Evolutionary conservation across 2,329 filamentous ascomycete genomes (phyloP).

Genomic region (Neopestalotiopsis sp.): DNA sequence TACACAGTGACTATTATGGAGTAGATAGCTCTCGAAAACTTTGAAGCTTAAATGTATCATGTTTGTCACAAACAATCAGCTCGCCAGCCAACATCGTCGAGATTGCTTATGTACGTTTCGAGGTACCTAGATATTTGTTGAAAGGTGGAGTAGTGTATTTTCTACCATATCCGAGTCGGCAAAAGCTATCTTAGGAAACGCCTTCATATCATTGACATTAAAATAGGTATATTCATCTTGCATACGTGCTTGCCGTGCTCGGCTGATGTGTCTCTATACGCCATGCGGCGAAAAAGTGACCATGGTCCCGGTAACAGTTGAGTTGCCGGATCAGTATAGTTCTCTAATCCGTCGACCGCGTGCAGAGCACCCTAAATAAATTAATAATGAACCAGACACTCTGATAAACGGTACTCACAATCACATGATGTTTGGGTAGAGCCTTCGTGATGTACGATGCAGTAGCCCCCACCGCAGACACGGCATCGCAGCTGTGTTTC

Average conservation of each 20-base stretch:
- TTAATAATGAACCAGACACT: slow-evolving; percentile 14
- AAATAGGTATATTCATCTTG: not conserved
- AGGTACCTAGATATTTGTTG: not conserved
- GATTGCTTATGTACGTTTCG: not conserved
- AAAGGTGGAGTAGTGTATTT: not conserved
- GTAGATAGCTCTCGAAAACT: too few relatives aligned
- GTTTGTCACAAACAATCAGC: too few relatives aligned
- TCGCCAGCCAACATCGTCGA: not conserved
- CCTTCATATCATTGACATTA: not conserved
- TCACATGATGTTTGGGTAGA: slow-evolving; percentile 68
- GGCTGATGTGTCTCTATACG: too few relatives aligned
- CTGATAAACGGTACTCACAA: slow-evolving; percentile 38
- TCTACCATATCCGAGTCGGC: not conserved
- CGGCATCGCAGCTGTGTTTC: slow-evolving; percentile 73
- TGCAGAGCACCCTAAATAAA: slow-evolving; percentile 40
- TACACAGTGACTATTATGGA: too few relatives aligned
- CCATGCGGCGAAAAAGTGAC: too few relatives aligned
- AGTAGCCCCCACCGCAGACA: slow-evolving; percentile 80
- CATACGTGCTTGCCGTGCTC: too few relatives aligned
- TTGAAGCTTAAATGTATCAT: too few relatives aligned
- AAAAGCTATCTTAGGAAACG: not conserved
- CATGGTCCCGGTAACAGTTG: too few relatives aligned
- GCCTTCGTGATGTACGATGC: slow-evolving; percentile 81
- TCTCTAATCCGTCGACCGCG: slow-evolving; percentile 35
- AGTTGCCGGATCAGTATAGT: slow-evolving; percentile 25